Evolutionary conservation across 2,329 filamentous ascomycete genomes (phyloP).

Genomic region (Bipolaris oryzae): DNA sequence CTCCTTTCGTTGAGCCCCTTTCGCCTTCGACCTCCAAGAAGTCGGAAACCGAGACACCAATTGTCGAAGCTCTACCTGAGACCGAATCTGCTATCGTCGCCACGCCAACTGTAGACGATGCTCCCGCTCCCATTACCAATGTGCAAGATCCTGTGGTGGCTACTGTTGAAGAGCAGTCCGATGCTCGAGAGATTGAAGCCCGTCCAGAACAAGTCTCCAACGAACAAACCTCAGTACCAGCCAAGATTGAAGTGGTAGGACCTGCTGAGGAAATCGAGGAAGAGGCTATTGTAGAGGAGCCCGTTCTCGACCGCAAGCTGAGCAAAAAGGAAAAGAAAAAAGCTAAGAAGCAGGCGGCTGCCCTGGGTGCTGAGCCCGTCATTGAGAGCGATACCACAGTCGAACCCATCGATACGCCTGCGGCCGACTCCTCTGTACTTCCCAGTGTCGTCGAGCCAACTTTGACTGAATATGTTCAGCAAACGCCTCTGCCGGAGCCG

Average conservation of each 20-base stretch:
- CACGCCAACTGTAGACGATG: not conserved
- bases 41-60: slow-evolving; percentile 19
- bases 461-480: not conserved
- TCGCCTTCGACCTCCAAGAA: slow-evolving; percentile 20
- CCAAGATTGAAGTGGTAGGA: not conserved
- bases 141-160: not conserved
- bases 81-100: slow-evolving; percentile 4
- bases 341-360: slow-evolving; percentile 29
- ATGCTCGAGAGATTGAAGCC: slow-evolving; percentile 7
- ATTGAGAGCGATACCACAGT: slow-evolving; percentile 1
- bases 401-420: not conserved
- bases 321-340: slow-evolving; percentile 46
- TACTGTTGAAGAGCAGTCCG: not conserved
- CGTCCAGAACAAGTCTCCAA: not conserved
- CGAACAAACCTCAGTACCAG: slow-evolving; percentile 1
- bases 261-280: slow-evolving; percentile 7
- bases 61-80: slow-evolving; percentile 11
- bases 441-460: not conserved
- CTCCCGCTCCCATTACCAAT: not conserved
- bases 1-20: slow-evolving; percentile 10
- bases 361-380: slow-evolving; percentile 14
- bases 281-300: slow-evolving; percentile 17
- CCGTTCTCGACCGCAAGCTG: slow-evolving; percentile 33
- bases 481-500: slow-evolving; percentile 2
- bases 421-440: slow-evolving; percentile 1